Evolutionary conservation across 495 filamentous ascomycete genomes (phyloP).

Genomic region (Astrocystis sublimbata): DNA sequence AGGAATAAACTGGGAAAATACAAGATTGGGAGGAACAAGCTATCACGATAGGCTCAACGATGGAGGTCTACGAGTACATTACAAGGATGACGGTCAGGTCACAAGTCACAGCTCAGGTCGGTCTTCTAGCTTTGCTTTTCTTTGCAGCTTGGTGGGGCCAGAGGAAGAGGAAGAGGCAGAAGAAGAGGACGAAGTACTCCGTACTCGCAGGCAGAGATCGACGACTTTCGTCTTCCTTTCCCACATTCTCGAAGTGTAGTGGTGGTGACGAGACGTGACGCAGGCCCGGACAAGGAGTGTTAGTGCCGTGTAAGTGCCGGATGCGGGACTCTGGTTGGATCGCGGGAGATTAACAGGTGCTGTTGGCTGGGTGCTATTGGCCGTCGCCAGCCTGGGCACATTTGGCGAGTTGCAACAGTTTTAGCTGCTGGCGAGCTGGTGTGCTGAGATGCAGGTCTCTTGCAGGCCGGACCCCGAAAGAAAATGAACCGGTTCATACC

Average conservation of each 20-base stretch:
- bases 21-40: neutral
- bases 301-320: slow-evolving; percentile 1
- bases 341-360: slow-evolving; percentile 34
- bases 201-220: too few species aligned
- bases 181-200: too few species aligned
- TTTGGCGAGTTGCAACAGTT: slow-evolving; percentile 2
- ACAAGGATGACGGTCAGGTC: too few species aligned
- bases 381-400: slow-evolving; percentile 8
- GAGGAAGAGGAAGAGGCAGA: too few species aligned
- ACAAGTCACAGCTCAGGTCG: neutral
- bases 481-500: slow-evolving; percentile 17
- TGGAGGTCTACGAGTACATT: neutral
- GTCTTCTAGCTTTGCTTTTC: slow-evolving; percentile 2
- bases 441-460: too few species aligned
- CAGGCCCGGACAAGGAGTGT: neutral
- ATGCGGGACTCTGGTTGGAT: slow-evolving; percentile 25
- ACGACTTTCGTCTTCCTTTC: neutral
- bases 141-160: too few species aligned
- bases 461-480: slow-evolving; percentile 24
- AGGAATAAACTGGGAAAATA: slow-evolving; percentile 17
- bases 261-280: slow-evolving; percentile 7
- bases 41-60: neutral
- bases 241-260: slow-evolving; percentile 4
- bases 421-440: neutral
- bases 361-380: slow-evolving; percentile 25